These are phyloP conservation scores for Capsella bursapastoris DNA, from an alignment of 345 rosid species.

Conservation along the genomic window DNA sequence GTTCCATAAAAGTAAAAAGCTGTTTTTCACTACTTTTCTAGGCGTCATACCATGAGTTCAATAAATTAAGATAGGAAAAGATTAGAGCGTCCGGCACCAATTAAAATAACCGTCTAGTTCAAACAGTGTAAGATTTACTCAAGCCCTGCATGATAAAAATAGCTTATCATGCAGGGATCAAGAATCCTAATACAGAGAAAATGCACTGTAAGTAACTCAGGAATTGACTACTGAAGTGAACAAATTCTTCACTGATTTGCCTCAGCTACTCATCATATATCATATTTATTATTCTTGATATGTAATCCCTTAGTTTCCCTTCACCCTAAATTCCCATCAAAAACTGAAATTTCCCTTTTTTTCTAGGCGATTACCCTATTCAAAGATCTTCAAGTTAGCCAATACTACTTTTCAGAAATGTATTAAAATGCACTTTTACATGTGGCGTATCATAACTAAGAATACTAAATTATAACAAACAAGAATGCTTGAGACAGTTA, in stretches of 20 bases:
- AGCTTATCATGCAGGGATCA: no score
- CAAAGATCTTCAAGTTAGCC: slow-evolving; percentile 18
- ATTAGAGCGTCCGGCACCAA: neutral
- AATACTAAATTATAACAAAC: slow-evolving; percentile 16
- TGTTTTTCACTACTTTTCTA: slow-evolving; percentile 16
- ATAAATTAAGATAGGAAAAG: neutral
- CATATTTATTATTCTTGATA: neutral
- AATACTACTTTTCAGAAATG: slow-evolving; percentile 18
- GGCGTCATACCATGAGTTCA: slow-evolving; percentile 8
- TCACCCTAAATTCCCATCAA: slow-evolving; percentile 21
- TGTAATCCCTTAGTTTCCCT: neutral
- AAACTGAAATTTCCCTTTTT: neutral
- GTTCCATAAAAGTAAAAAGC: slow-evolving; percentile 7
- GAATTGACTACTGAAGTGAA: slow-evolving; percentile 4
- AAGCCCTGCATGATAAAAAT: neutral
- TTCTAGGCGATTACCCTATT: slow-evolving; percentile 9
- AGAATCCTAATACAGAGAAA: slow-evolving; percentile 11
- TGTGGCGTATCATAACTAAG: slow-evolving; percentile 3
- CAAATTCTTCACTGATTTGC: slow-evolving; percentile 11
- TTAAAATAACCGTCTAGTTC: neutral
- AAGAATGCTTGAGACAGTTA: slow-evolving; percentile 5
- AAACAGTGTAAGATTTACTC: slow-evolving; percentile 5
- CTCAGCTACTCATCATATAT: neutral
- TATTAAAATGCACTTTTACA: slow-evolving; percentile 14
- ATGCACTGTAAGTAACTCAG: neutral